These are phyloP conservation scores for Salix caprea DNA, from an alignment of 345 rosid species.

Conservation along the genomic window DNA sequence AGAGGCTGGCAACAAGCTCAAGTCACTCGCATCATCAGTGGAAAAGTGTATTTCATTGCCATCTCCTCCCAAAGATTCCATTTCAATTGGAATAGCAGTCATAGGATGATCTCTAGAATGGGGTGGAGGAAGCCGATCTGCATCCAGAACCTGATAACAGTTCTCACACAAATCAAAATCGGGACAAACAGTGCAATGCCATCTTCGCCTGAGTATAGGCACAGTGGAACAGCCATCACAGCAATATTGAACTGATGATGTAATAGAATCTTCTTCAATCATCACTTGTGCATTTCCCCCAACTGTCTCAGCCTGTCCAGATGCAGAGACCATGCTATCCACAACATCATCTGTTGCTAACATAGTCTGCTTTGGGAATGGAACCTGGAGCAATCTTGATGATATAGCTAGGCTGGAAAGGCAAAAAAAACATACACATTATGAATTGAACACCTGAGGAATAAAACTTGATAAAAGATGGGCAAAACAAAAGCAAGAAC, in stretches of 20 bases:
- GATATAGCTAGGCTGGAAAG: constrained; percentile 89
- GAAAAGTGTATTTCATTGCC: constrained; percentile 79
- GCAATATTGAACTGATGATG: constrained; percentile 95
- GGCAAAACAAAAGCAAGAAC: constrained; percentile 3
- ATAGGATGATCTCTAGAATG: constrained; percentile 94
- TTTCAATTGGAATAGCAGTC: constrained; percentile 94
- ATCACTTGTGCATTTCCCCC: constrained; percentile 68
- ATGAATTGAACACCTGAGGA: constrained; percentile 8
- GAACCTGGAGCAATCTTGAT: constrained; percentile 96
- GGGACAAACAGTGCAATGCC: constrained; percentile 98
- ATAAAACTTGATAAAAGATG: constrained; percentile 2
- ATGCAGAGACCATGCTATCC: constrained; percentile 52
- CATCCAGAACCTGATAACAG: constrained; percentile 83
- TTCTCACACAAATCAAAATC: constrained; percentile 98
- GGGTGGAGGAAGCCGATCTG: constrained; percentile 80
- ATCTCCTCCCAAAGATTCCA: constrained; percentile 80
- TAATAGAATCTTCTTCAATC: constrained; percentile 93
- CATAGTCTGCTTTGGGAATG: constrained; percentile 95
- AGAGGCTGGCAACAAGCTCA: constrained; percentile 46
- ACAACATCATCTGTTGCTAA: constrained; percentile 73
- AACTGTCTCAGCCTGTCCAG: constrained; percentile 54
- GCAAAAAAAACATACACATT: constrained; percentile 5
- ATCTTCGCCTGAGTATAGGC: constrained; percentile 88
- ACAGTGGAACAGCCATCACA: constrained; percentile 99
- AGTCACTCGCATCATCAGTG: constrained; percentile 57